Base-by-base conservation (phyloP, 2,329 filamentous ascomycete genomes). In the Colletotrichum echinochloae region DNA sequence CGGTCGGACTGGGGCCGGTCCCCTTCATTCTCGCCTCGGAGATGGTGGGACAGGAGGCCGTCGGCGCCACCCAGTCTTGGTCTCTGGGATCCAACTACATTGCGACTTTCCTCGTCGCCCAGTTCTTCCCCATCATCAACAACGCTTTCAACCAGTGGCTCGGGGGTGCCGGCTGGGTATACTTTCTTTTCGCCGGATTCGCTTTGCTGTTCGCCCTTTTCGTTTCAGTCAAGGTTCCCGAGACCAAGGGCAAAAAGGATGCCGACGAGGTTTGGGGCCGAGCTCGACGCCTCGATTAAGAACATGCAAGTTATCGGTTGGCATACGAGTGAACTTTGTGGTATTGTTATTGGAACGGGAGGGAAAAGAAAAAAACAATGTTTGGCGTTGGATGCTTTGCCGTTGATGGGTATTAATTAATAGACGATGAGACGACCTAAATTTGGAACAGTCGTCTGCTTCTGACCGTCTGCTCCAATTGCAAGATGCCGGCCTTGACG, bases 11-110 rank as follows among this genome's bases (percentile, higher is more conserved):
- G 0, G 96, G 96, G 0, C 96, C 96, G 0, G 94, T 99, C 0
- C 96, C 96, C 0, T 99, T 98, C 80, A 97, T 98, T 74, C 87
- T 99, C 56, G 92, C 95, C 0, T 95, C 93, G 1, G 96, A 98
- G 81, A 88, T 98, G 3, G 96, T 98, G 0, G 92, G 91, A 0
- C 91, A 94, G 16, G 94, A 97, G 78, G 96, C 95, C 0, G 94
- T 98, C 0, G 95, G 95, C 1, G 94, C 95, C 0, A 92, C 94
- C 0, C 96, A 99, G 80, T 95, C 92, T 68, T 97, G 94, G 88
- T 93, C 92, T 0, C 82, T 98, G 30, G 94, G 90, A 1, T 92
- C 93, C 18, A 98, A 96, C 80, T 98, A 97, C 86, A 86, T 94
- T 33, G 92, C 94, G 0, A 98, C 95, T 0, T 98, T 98, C 77